phyloP scores from a whole-genome alignment of 345 rosid species.

The Dovyalis caffra region DNA sequence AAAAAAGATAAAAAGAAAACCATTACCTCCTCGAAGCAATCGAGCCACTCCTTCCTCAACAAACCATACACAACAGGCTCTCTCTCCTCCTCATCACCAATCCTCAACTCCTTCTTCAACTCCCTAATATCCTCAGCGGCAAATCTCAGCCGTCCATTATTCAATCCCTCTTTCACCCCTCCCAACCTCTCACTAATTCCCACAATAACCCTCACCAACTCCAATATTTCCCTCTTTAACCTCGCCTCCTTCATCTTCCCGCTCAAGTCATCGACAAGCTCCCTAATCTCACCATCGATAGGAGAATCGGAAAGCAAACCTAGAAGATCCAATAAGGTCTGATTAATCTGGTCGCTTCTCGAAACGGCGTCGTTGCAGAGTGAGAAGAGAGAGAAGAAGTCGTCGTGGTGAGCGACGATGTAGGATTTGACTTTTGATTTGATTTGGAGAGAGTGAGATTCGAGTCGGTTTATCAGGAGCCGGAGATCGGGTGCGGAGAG shows the following conservation, averaged over 20 bases:
- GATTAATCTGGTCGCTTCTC: conserved; percentile 43
- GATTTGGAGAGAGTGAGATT: conserved; percentile 84
- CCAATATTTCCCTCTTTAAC: conserved; percentile 62
- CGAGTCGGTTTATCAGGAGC: conserved; percentile 76
- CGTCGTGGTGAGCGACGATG: conserved; percentile 66
- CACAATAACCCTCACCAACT: conserved; percentile 53
- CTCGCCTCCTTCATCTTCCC: conserved; percentile 56
- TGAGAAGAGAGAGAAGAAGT: conserved; percentile 79
- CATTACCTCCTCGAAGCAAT: conserved; percentile 80
- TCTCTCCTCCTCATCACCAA: conserved; percentile 58
- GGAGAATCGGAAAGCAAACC: conserved; percentile 58
- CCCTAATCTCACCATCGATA: conserved; percentile 62
- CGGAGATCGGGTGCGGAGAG: conserved; percentile 98
- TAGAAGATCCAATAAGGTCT: conserved; percentile 46
- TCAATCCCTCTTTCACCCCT: conserved; percentile 54
- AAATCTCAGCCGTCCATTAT: conserved; percentile 53
- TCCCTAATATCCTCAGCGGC: conserved; percentile 78
- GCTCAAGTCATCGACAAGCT: conserved; percentile 51
- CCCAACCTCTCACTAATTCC: conserved; percentile 63
- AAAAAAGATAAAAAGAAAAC: not conserved
- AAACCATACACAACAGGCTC: conserved; percentile 74
- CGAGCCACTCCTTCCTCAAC: conserved; percentile 72
- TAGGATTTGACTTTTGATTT: conserved; percentile 86
- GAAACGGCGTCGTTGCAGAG: conserved; percentile 68
- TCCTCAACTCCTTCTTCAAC: conserved; percentile 62